Conservation (phyloP, 2,329 filamentous ascomycete species). For the Fusarium sp. region DNA sequence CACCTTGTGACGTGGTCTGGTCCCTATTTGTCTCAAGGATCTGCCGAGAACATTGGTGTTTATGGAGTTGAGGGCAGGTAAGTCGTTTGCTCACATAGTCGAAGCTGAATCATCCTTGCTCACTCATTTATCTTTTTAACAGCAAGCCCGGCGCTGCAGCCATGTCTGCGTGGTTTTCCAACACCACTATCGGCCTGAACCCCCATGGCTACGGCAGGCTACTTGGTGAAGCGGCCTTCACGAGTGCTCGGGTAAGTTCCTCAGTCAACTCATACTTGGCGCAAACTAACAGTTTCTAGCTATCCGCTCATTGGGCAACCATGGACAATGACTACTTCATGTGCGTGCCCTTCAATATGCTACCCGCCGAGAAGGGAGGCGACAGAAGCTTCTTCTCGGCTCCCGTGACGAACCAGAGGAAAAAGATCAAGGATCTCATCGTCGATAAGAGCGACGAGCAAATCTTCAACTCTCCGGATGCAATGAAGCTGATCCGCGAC, state of each 20-base stretch:
- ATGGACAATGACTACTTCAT: slow-evolving; percentile 52
- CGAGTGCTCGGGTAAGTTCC: slow-evolving; percentile 51
- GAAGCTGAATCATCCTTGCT: rapidly evolving
- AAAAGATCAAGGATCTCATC: slow-evolving; percentile 53
- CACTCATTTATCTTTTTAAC: background rate
- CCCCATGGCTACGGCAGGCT: slow-evolving; percentile 56
- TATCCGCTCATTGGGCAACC: slow-evolving; percentile 56
- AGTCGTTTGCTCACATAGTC: background rate
- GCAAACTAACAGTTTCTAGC: slow-evolving; percentile 26
- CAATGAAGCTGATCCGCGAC: slow-evolving; percentile 53
- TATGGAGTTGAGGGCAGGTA: slow-evolving; percentile 59
- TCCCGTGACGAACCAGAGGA: slow-evolving; percentile 49
- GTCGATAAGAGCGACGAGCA: slow-evolving; percentile 51
- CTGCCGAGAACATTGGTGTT: slow-evolving; percentile 54
- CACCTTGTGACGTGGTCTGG: slow-evolving; percentile 58
- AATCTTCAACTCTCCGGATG: slow-evolving; percentile 50
- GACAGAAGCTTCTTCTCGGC: slow-evolving; percentile 30
- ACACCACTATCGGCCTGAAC: slow-evolving; percentile 56
- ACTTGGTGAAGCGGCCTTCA: slow-evolving; percentile 57
- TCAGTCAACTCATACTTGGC: background rate
- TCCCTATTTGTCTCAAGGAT: slow-evolving; percentile 54
- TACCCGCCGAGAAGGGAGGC: slow-evolving; percentile 49
- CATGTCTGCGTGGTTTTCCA: slow-evolving; percentile 57
- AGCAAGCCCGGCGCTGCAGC: slow-evolving; percentile 61
- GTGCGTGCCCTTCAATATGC: slow-evolving; percentile 57